Percentiles rank a stretch among this genome's conserved stretches.
Evolutionary conservation across 495 filamentous ascomycete genomes (phyloP).

Genomic region (Hypoxylon subgilvum): DNA sequence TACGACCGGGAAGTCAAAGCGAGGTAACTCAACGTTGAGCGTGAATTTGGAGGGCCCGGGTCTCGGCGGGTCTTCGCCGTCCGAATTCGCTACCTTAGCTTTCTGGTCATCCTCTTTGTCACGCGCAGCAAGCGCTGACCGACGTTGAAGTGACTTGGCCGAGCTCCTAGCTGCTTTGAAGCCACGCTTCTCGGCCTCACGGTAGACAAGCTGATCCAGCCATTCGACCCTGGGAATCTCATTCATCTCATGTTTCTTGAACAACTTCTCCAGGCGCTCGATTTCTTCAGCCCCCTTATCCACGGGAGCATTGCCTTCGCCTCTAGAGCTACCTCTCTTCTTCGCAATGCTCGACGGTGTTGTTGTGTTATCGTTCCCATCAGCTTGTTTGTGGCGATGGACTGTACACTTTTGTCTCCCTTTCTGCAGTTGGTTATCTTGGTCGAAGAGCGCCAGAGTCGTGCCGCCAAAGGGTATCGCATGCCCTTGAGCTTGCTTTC

Average conservation of each 20-base stretch:
- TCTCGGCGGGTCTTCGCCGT: conserved; percentile 58
- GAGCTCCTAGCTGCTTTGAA: conserved; percentile 57
- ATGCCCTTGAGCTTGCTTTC: conserved; percentile 68
- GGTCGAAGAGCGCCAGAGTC: conserved; percentile 86
- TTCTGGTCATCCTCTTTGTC: conserved; percentile 47
- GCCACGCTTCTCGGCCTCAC: conserved; percentile 78
- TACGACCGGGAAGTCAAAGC: conserved; percentile 94
- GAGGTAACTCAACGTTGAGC: conserved; percentile 88
- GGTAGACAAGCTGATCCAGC: conserved; percentile 92
- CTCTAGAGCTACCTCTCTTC: conserved; percentile 52
- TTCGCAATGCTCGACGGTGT: conserved; percentile 71
- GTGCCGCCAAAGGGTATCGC: conserved; percentile 93
- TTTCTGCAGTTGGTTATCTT: conserved; percentile 84
- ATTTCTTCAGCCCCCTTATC: conserved; percentile 75
- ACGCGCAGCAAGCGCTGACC: conserved; percentile 33
- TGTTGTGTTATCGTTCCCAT: conserved; percentile 79
- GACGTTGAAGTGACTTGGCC: conserved; percentile 44
- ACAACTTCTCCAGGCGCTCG: conserved; percentile 79
- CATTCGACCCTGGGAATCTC: conserved; percentile 91
- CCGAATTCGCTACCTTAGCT: conserved; percentile 38
- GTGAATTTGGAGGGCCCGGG: conserved; percentile 60
- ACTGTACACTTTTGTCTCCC: conserved; percentile 91
- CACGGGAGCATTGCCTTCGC: conserved; percentile 50
- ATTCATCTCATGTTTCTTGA: conserved; percentile 98
- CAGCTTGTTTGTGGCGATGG: conserved; percentile 80